Evolutionary conservation across 208 protist genomes (phyloP), one percentile per base, ranked within the genome.

Genomic region (Naegleria gruberi): DNA sequence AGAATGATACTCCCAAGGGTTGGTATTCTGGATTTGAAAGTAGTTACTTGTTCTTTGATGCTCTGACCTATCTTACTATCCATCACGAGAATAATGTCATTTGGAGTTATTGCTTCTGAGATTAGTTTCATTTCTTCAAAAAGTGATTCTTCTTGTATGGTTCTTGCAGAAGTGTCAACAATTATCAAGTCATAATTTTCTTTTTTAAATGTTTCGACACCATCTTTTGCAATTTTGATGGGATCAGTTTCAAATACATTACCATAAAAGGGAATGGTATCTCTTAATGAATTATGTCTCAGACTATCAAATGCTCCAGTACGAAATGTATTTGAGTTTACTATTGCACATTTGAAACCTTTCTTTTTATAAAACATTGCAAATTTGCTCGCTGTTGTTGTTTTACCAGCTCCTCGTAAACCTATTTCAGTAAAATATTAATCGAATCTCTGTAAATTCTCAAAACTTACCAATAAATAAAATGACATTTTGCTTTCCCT

Each of bases 381-480:
- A 91, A 98, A 97, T 93, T 99, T 99, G 82, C 98, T 99, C 90
- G 97, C 98, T 26, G 98, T 99, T 6, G 99, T 99, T 6, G 99
- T 99, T 92, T 97, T 97, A 84, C 96, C 96, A 26, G 96, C 94
- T 44, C 96, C 98, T 91, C 99, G 99, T 87, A 99, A 95, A 65
- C n/a, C n/a, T n/a, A n/a, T n/a, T n/a, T n/a, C n/a, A n/a, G n/a
- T n/a, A n/a, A n/a, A n/a, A n/a, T n/a, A n/a, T n/a, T n/a, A n/a
- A n/a, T n/a, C n/a, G n/a, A n/a, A n/a, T n/a, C n/a, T n/a, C n/a
- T n/a, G n/a, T n/a, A n/a, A n/a, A n/a, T n/a, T n/a, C n/a, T n/a
- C n/a, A n/a, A n/a, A n/a, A n/a, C n/a, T n/a, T n/a, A n/a, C 99
- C 99, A 2, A 99, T 98, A 94, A 99, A 99, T 98, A 99, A 99